A percentile compares a stretch with the other conserved stretches of the same genome.
These are phyloP conservation scores for Penicillium janthinellum DNA, from an alignment of 2,329 filamentous ascomycete species.

Conservation along the genomic window DNA sequence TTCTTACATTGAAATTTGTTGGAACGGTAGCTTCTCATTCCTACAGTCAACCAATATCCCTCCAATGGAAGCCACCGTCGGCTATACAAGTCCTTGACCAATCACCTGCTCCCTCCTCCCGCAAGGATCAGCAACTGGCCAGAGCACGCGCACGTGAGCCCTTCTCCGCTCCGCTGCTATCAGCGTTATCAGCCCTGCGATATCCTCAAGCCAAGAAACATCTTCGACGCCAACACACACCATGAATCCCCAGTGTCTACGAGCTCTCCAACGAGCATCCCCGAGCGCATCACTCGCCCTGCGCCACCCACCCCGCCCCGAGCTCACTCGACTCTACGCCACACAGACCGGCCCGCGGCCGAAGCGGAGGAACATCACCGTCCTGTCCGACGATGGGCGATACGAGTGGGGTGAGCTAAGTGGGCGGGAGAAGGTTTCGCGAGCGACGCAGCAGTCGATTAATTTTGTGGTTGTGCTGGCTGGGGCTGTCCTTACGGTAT, in stretches of 20 bases:
- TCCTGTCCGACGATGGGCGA: slow-evolving; percentile 81
- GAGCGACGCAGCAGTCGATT: slow-evolving; percentile 86
- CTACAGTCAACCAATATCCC: too few relatives aligned
- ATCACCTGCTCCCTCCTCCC: background rate
- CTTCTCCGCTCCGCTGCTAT: slow-evolving; percentile 7
- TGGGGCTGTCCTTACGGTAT: slow-evolving; percentile 75
- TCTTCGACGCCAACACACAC: background rate
- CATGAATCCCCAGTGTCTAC: slow-evolving; percentile 24
- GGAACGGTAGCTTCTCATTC: background rate
- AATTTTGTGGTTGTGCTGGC: slow-evolving; percentile 78
- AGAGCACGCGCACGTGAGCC: slow-evolving; percentile 4
- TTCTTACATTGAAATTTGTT: background rate
- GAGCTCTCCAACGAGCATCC: slow-evolving; percentile 20
- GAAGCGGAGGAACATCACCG: slow-evolving; percentile 69
- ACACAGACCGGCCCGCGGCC: slow-evolving; percentile 56
- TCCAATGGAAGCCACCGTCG: background rate
- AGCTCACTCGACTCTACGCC: slow-evolving; percentile 56
- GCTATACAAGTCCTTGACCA: background rate
- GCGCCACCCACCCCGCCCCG: slow-evolving; percentile 40
- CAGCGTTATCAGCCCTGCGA: slow-evolving; percentile 3
- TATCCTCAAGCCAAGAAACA: background rate
- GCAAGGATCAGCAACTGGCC: background rate
- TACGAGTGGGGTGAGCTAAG: slow-evolving; percentile 81
- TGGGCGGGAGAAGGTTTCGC: slow-evolving; percentile 73
- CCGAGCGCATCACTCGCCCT: slow-evolving; percentile 20